Conservation (phyloP, 2,329 filamentous ascomycete genomes). For the Tolypocladium ophioglossoides region DNA sequence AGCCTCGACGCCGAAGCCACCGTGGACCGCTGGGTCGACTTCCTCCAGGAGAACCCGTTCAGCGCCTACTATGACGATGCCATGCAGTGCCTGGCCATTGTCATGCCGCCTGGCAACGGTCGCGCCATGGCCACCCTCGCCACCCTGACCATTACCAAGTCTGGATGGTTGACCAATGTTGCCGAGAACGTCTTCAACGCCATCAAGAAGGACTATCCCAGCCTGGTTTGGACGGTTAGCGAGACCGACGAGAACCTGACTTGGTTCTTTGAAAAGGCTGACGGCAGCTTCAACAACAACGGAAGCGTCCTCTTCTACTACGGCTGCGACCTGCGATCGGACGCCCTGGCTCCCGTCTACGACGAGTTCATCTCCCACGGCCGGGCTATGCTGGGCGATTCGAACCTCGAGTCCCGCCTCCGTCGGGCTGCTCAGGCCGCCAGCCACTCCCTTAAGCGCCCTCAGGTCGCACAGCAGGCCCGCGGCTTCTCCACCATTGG, state of each 20-base stretch:
- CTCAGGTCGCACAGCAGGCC: constrained; percentile 12
- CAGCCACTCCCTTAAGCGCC: constrained; percentile 34
- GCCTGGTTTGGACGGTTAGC: constrained; percentile 92
- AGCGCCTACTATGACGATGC: constrained; percentile 90
- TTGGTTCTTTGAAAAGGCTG: constrained; percentile 97
- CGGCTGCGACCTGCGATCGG: constrained; percentile 69
- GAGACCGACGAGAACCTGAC: constrained; percentile 92
- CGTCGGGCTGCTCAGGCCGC: constrained; percentile 66
- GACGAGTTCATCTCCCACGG: constrained; percentile 76
- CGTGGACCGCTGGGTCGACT: constrained; percentile 78
- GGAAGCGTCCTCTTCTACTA: constrained; percentile 96
- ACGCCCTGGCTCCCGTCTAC: constrained; percentile 68
- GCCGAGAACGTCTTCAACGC: constrained; percentile 91
- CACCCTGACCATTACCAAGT: constrained; percentile 86
- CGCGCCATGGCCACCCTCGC: constrained; percentile 70
- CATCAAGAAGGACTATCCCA: constrained; percentile 87
- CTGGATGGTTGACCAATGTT: constrained; percentile 88
- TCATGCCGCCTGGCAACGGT: constrained; percentile 61
- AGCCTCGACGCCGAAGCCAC: constrained; percentile 72
- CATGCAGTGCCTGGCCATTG: constrained; percentile 86
- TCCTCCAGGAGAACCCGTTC: constrained; percentile 67
- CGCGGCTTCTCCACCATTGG: constrained; percentile 9
- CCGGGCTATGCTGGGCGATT: constrained; percentile 77
- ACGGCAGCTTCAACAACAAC: constrained; percentile 77
- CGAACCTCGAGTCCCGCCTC: constrained; percentile 79